Evolutionary conservation across 139 green algal genomes (phyloP), one percentile per base, ranked within the genome.

Genomic region (Picochlorum costavermella): DNA sequence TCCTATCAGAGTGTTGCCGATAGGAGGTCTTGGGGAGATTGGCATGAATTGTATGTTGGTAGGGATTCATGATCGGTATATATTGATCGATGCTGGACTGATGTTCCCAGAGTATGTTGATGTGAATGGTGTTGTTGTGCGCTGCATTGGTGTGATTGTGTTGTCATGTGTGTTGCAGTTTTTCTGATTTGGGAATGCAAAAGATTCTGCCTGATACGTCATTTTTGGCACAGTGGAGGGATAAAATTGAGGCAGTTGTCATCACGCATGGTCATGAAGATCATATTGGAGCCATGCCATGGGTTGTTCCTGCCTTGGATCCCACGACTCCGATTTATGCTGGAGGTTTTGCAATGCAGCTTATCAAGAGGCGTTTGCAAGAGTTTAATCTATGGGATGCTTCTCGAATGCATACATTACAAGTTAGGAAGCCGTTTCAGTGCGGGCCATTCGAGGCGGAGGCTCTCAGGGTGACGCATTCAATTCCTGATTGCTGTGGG

Each of bases 41-140:
- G 94, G 94, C 67, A 99, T 99, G 94, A 99, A 99, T 80, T 99
- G 94, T 85, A 98, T 98, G 94, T 81, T 99, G 25, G 77, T 98
- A 16, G 94, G 94, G 2, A 77, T 90, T 26, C 61, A 84, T 20
- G 93, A 98, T 72, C 76, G 94, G n/a, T 99, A 98, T 84, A 92
- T 99, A 65, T 75, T 99, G 46, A 81, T 99, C 13, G 94, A 99
- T 60, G 94, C 94, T n/a, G 94, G 94, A 4, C 86, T 99, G 61
- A 95, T 99, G 94, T 99, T 99, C 69, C 94, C 94, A 53, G 94
- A 99, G 84, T 97, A 68, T 76, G 79, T 67, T 23, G 4, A 20
- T 5, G 9, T 12, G 11, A 29, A 6, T 31, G 60, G 17, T 26
- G 25, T 9, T 11, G 45, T 4, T 3, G 4, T 25, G 6, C 31